phyloP scores from a whole-genome alignment of 1,284 basidiomycete species.

The Apiotrichum domesticum region DNA sequence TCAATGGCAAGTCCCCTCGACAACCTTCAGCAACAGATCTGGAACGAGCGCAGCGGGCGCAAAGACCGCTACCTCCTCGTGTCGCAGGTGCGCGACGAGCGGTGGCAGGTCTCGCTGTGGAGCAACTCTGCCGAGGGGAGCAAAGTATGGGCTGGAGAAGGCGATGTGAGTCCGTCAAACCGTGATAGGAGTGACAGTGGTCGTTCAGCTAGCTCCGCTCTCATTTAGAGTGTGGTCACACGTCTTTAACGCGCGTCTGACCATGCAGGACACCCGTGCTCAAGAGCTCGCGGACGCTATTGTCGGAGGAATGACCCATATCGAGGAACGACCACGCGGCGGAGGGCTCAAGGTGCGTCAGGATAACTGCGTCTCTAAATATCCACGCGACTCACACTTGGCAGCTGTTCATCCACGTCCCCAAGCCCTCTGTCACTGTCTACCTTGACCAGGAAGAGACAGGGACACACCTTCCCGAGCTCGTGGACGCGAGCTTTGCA shows the following conservation, averaged over 20 bases:
- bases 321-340: constrained; percentile 1
- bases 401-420: constrained; percentile 10
- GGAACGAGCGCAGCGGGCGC: background rate
- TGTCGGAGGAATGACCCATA: constrained; percentile 9
- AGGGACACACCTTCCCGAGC: background rate
- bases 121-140: background rate
- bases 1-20: background rate
- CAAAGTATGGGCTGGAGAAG: constrained; percentile 7
- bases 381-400: too few species aligned
- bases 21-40: constrained; percentile 17
- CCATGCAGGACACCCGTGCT: constrained; percentile 1
- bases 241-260: too few species aligned
- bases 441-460: constrained; percentile 1
- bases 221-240: too few species aligned
- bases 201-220: background rate
- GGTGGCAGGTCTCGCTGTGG: constrained; percentile 13
- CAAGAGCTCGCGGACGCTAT: constrained; percentile 10
- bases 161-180: constrained; percentile 1
- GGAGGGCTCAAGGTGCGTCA: constrained; percentile 10
- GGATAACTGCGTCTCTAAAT: background rate
- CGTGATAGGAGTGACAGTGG: background rate
- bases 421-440: background rate
- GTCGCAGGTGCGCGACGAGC: background rate
- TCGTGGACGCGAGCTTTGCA: constrained; percentile 6
- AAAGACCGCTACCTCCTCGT: constrained; percentile 11